phyloP scores from a whole-genome alignment of 129 eudicot species.

The Silybum marianum region DNA sequence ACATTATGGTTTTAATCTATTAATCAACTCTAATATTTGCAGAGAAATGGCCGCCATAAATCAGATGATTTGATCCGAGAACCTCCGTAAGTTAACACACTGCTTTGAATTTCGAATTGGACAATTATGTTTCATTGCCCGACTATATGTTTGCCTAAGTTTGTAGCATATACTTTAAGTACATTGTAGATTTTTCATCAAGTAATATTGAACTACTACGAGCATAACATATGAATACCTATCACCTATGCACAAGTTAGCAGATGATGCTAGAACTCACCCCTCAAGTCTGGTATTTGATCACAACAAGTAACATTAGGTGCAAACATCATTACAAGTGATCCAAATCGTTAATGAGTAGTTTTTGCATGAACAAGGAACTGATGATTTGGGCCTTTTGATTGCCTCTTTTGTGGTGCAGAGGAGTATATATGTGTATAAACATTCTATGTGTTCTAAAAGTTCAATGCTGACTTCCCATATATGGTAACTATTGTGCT shows the following conservation, averaged over 20 bases:
- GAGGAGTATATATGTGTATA: neutral
- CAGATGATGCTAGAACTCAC: neutral
- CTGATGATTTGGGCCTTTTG: neutral
- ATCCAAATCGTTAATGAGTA: neutral
- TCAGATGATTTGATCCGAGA: constrained; percentile 57
- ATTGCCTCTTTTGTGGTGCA: neutral
- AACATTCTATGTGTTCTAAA: neutral
- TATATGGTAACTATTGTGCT: neutral
- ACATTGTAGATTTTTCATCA: neutral
- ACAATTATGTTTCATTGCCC: neutral
- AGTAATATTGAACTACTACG: neutral
- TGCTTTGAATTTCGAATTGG: neutral
- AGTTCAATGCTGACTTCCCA: neutral
- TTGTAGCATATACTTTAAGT: neutral
- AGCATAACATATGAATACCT: neutral
- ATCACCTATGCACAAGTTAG: neutral
- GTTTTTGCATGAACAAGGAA: neutral
- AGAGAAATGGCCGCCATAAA: constrained; percentile 60
- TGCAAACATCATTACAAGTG: too few relatives aligned
- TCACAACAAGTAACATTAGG: too few relatives aligned
- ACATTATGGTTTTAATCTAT: neutral
- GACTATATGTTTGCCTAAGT: neutral
- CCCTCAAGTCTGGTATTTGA: neutral
- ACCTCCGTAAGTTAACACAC: constrained; percentile 60
- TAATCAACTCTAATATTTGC: constrained; percentile 15